Evolutionary conservation across 2,329 filamentous ascomycete species (phyloP).

Genomic region (Dothistroma septosporum): DNA sequence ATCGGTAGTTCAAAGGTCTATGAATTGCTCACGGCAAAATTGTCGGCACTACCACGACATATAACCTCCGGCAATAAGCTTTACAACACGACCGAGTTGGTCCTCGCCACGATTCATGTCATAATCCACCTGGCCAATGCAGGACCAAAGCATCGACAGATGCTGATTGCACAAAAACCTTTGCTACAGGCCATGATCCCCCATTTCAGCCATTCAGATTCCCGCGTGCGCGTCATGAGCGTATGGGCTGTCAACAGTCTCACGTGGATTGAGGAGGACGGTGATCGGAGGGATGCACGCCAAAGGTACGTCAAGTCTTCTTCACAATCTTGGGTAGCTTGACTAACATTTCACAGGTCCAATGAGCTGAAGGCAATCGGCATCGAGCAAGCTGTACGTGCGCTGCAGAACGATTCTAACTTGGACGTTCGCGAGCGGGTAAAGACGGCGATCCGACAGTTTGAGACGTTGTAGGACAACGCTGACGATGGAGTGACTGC

Average conservation of each 20-base stretch:
- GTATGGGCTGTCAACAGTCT: constrained; percentile 85
- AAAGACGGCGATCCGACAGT: constrained; percentile 71
- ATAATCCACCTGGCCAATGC: constrained; percentile 86
- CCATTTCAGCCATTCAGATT: constrained; percentile 68
- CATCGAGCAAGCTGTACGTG: constrained; percentile 37
- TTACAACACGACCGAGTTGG: constrained; percentile 56
- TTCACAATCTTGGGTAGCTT: neutral
- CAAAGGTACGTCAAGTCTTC: constrained; percentile 46
- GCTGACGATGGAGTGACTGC: neutral
- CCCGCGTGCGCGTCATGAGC: constrained; percentile 70
- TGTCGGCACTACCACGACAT: constrained; percentile 47
- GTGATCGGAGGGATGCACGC: constrained; percentile 61
- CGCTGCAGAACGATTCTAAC: constrained; percentile 57
- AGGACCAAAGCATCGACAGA: constrained; percentile 69
- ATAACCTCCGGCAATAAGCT: constrained; percentile 34
- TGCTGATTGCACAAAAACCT: constrained; percentile 71
- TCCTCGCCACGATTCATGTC: constrained; percentile 74
- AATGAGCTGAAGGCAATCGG: constrained; percentile 63
- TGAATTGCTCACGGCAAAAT: constrained; percentile 72
- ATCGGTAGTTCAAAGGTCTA: constrained; percentile 76
- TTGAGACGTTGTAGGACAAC: constrained; percentile 42
- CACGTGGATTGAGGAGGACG: constrained; percentile 72
- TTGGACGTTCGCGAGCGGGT: constrained; percentile 79
- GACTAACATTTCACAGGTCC: constrained; percentile 38
- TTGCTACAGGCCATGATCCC: constrained; percentile 68